phyloP scores from a whole-genome alignment of 371 early-diverging fungal species.

The Fennellomyces sp. region DNA sequence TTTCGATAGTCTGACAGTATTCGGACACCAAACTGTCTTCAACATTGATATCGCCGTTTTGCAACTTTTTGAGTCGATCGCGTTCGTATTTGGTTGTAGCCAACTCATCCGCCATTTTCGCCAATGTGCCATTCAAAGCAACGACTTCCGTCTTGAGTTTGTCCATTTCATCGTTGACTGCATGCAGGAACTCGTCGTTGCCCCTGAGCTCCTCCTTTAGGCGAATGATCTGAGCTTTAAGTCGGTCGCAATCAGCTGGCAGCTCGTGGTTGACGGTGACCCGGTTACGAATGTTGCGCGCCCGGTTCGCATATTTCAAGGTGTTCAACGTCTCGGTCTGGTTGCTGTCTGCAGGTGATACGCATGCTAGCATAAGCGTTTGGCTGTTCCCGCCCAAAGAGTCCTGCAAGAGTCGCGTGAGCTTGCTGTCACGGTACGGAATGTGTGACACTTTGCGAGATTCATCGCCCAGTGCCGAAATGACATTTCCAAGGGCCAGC shows the following conservation, averaged over 20 bases:
- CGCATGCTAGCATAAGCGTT: constrained; percentile 92
- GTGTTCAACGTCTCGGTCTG: constrained; percentile 89
- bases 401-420: constrained; percentile 95
- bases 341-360: constrained; percentile 76
- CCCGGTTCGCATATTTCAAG: constrained; percentile 90
- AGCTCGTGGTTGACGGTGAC: constrained; percentile 47
- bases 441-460: constrained; percentile 70
- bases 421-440: constrained; percentile 96
- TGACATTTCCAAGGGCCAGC: constrained; percentile 98
- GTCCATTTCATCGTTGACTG: constrained; percentile 51
- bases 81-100: constrained; percentile 27
- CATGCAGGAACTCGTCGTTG: constrained; percentile 40
- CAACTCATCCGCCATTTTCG: constrained; percentile 18
- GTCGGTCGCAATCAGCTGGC: constrained; percentile 17
- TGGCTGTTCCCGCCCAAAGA: constrained; percentile 92
- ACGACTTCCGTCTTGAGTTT: constrained; percentile 32
- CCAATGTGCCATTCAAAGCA: constrained; percentile 15
- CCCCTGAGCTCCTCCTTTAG: constrained; percentile 41
- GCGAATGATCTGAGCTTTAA: constrained; percentile 30
- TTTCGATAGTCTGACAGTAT: constrained; percentile 25
- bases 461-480: constrained; percentile 93
- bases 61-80: constrained; percentile 13
- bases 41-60: neutral
- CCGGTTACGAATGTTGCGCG: constrained; percentile 84
- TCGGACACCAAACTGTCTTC: constrained; percentile 15